A percentile compares a stretch with the other conserved stretches of the same genome.
Conservation (phyloP, 2,329 filamentous ascomycete genomes). For the Grosmannia penicillata region DNA sequence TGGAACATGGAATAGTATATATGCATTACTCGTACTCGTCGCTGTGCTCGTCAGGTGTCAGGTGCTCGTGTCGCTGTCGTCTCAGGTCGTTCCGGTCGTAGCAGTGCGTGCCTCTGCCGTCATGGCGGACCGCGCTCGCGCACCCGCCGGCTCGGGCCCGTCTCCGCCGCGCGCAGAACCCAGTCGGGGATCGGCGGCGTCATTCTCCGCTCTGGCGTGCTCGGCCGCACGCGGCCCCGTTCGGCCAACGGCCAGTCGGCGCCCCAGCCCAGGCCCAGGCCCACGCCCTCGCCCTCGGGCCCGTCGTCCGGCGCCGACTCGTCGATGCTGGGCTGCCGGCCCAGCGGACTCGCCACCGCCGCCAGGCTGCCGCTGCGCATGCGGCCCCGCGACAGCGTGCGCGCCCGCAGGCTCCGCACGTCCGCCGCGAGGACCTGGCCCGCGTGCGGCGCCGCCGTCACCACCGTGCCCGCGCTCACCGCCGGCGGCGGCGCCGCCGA, state of each 20-base stretch:
- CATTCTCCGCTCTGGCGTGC: constrained; percentile 28
- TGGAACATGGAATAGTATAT: too few species aligned
- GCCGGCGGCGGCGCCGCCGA: constrained; percentile 52
- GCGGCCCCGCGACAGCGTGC: constrained; percentile 30
- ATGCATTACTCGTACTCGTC: neutral
- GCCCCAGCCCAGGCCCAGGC: neutral
- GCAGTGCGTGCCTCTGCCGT: neutral
- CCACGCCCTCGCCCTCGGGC: constrained; percentile 12
- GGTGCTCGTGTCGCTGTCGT: too few species aligned
- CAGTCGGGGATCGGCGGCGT: constrained; percentile 48
- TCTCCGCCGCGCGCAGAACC: constrained; percentile 37
- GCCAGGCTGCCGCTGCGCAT: constrained; percentile 42
- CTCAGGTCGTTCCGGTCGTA: neutral
- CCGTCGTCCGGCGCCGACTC: constrained; percentile 21
- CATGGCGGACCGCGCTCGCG: constrained; percentile 2
- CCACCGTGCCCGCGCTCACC: constrained; percentile 49
- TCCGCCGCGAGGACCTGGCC: constrained; percentile 45
- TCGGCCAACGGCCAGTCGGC: too few species aligned
- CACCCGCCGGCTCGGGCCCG: constrained; percentile 27
- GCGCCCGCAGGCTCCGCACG: constrained; percentile 33
- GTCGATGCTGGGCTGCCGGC: constrained; percentile 33
- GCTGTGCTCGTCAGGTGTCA: too few species aligned
- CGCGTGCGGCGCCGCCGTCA: constrained; percentile 54
- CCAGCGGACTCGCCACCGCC: constrained; percentile 31
- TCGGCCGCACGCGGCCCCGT: too few species aligned